phyloP scores from a whole-genome alignment of 148 eudicot genomes.

The Limonium bicolor region DNA sequence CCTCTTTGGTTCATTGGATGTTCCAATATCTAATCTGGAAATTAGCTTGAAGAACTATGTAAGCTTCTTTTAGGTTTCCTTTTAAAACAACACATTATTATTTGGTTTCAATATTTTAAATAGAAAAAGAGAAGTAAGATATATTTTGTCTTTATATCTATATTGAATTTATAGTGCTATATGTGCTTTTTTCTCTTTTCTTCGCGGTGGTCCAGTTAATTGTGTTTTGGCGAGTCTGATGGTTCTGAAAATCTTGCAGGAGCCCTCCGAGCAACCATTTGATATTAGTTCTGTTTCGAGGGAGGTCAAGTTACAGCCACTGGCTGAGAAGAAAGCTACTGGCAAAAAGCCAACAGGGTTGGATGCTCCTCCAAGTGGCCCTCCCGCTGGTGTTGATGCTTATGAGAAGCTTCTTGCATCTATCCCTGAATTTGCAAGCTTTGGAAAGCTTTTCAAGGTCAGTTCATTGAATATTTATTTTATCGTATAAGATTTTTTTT shows the following conservation, averaged over 20 bases:
- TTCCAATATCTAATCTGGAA: constrained; percentile 82
- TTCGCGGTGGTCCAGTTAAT: too few relatives aligned
- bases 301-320: constrained; percentile 86
- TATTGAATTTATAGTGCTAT: too few relatives aligned
- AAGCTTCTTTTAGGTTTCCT: constrained; percentile 11
- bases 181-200: too few relatives aligned
- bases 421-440: constrained; percentile 63
- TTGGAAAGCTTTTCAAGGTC: constrained; percentile 94
- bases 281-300: constrained; percentile 72
- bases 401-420: constrained; percentile 80
- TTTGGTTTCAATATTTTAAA: too few relatives aligned
- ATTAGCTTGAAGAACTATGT: constrained; percentile 84
- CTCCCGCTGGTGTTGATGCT: constrained; percentile 58
- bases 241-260: constrained; percentile 19
- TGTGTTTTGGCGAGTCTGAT: too few relatives aligned
- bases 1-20: constrained; percentile 80
- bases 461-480: not conserved
- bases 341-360: constrained; percentile 84
- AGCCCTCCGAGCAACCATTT: constrained; percentile 77
- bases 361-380: constrained; percentile 53
- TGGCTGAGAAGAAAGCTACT: constrained; percentile 81
- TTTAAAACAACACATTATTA: too few relatives aligned
- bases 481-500: not conserved
- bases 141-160: too few relatives aligned
- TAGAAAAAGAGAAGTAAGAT: too few relatives aligned